Evolutionary conservation across 83 land plant genomes (phyloP), one percentile per base, ranked within the genome.

Genomic region (Larix sibirica): DNA sequence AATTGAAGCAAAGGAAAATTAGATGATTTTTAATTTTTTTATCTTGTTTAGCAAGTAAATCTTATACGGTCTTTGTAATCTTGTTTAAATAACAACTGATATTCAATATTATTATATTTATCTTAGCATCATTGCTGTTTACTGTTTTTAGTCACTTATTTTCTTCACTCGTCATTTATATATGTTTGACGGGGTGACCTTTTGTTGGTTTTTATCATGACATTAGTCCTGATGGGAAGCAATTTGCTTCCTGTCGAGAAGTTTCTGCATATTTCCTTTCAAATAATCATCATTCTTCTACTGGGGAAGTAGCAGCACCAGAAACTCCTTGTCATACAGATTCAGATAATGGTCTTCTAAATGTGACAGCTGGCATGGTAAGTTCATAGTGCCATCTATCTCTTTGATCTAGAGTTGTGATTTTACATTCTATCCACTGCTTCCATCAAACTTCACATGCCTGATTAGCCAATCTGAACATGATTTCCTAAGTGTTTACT

Each of bases 181-280:
- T 71, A 21, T 42, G 44, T 69, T 42, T 44, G 8, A 73, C 4
- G 10, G 13, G 3, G 26, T 5, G 54, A 0, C 44, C 44, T 54
- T n/a, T 73, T 6, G 6, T n/a, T 73, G 16, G 17, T 1, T 54
- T n/a, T 73, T 20, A 9, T 44, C 21, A 13, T 21, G 14, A 73
- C 61, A 68, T 2, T 81, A 92, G 94, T 81, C 94, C 94, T 24
- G 87, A 76, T 83, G 94, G 92, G 79, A 66, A 65, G 64, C 86
- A 88, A 8, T 90, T 92, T 84, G 76, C 77, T 38, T 84, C 89
- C 12, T 90, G 92, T 86, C 86, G 85, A 61, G 92, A 92, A 31
- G 88, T 85, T 67, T 77, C 92, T 16, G 60, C 81, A 38, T 88
- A 88, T 86, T 83, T 91, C 59, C 82, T 80, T 10, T 86, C 92